phyloP scores from a whole-genome alignment of 768 basidiomycete genomes.

The Agrocybe pediades region DNA sequence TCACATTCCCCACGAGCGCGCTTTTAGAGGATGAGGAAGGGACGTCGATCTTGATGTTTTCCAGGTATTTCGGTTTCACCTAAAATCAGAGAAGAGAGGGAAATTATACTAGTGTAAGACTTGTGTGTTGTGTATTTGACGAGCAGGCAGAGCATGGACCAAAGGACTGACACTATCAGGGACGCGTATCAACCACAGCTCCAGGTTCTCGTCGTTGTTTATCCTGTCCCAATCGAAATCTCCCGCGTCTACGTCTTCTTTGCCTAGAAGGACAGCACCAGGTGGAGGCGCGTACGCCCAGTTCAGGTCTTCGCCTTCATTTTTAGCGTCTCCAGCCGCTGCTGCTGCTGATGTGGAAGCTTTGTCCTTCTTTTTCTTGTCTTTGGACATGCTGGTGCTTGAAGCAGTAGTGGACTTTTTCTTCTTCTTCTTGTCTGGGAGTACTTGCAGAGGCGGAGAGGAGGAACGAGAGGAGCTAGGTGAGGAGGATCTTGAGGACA shows the following conservation, averaged over 20 bases:
- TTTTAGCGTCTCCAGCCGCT: constrained; percentile 34
- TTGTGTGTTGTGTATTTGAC: too few relatives aligned
- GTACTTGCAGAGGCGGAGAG: constrained; percentile 13
- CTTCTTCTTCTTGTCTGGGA: constrained; percentile 18
- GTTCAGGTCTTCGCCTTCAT: constrained; percentile 54
- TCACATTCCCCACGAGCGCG: constrained; percentile 48
- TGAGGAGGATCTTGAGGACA: constrained; percentile 10
- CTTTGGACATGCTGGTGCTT: constrained; percentile 16
- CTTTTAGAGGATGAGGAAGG: constrained; percentile 41
- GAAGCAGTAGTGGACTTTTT: constrained; percentile 13
- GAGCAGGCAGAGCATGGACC: neutral
- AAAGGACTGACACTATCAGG: constrained; percentile 59
- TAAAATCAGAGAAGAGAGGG: constrained; percentile 26
- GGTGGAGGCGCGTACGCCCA: constrained; percentile 66
- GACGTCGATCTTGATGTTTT: constrained; percentile 48
- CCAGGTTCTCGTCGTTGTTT: constrained; percentile 54
- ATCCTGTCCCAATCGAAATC: constrained; percentile 73
- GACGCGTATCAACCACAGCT: constrained; percentile 72
- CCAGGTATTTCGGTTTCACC: constrained; percentile 69
- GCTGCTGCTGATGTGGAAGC: too few relatives aligned
- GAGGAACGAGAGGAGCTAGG: constrained; percentile 18
- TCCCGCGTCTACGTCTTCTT: constrained; percentile 45
- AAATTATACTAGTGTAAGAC: constrained; percentile 2
- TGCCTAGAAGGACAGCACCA: constrained; percentile 50
- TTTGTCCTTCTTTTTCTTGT: constrained; percentile 29